These are phyloP conservation scores for Zanthoxylum bungeanum DNA, from an alignment of 345 rosid species.

Conservation along the genomic window DNA sequence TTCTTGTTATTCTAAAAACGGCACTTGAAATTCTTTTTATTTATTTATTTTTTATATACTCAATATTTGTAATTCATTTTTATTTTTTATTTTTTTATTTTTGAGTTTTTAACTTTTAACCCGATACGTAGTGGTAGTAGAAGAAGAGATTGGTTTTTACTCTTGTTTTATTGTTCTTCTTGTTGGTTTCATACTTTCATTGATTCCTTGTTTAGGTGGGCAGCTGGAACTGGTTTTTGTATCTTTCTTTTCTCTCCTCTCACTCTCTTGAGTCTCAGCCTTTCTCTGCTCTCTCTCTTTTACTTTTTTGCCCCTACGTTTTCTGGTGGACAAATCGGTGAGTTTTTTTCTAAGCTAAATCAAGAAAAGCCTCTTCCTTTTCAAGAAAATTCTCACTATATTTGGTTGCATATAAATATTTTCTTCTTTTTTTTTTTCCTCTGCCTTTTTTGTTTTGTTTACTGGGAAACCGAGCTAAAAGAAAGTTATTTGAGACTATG, in stretches of 20 bases:
- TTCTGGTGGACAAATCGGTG: conserved; percentile 61
- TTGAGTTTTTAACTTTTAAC: background rate
- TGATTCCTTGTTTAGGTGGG: conserved; percentile 37
- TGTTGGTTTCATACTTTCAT: conserved; percentile 41
- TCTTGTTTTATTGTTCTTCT: conserved; percentile 32
- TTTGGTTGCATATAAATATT: conserved; percentile 6
- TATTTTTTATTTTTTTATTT: no score
- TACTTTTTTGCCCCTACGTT: conserved; percentile 19
- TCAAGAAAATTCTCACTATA: background rate
- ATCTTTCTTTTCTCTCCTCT: conserved; percentile 4
- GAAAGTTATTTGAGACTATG: background rate
- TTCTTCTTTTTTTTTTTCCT: background rate
- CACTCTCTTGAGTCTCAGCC: conserved; percentile 8
- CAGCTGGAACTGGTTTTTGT: conserved; percentile 26
- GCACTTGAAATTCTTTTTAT: no score
- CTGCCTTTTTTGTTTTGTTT: conserved; percentile 9
- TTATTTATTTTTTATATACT: no score
- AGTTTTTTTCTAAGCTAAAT: conserved; percentile 28
- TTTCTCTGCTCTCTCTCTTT: conserved; percentile 2
- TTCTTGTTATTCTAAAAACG: no score
- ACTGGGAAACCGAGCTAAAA: background rate
- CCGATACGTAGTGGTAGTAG: no score
- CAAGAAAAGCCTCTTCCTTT: conserved; percentile 6
- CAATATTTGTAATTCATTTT: no score
- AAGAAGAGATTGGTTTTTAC: no score